Percentiles rank a stretch among this genome's conserved stretches.
These are phyloP conservation scores for Podaxis rugospora DNA, from an alignment of 768 basidiomycete genomes.

Conservation along the genomic window DNA sequence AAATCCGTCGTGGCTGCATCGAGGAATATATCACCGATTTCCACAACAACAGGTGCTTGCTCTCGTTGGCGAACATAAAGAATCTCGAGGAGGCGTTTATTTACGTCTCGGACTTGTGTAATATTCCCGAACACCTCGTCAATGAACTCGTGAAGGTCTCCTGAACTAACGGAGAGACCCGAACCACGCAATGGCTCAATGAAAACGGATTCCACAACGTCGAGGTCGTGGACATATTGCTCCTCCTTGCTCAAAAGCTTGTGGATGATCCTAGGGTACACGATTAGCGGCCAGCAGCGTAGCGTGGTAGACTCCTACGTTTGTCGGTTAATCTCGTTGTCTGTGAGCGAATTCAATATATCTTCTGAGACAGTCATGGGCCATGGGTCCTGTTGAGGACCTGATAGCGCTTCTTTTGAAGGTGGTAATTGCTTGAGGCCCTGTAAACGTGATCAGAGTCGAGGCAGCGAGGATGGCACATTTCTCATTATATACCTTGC, in stretches of 20 bases:
- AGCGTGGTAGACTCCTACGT: conserved; percentile 34
- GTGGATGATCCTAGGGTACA: conserved; percentile 59
- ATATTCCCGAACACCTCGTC: conserved; percentile 89
- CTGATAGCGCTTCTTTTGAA: conserved; percentile 29
- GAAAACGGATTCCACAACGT: conserved; percentile 71
- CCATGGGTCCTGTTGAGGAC: conserved; percentile 47
- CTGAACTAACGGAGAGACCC: conserved; percentile 38
- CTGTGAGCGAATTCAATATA: conserved; percentile 47
- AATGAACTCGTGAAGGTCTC: conserved; percentile 77
- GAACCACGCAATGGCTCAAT: conserved; percentile 43
- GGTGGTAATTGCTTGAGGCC: conserved; percentile 22
- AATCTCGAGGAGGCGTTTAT: conserved; percentile 73
- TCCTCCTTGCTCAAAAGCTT: conserved; percentile 89
- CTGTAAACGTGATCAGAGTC: conserved; percentile 12
- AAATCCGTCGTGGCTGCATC: conserved; percentile 80
- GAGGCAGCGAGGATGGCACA: not conserved
- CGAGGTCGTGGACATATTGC: conserved; percentile 85
- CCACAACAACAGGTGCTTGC: conserved; percentile 75
- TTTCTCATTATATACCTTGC: conserved; percentile 44
- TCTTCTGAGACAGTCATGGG: conserved; percentile 39
- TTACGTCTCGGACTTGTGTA: conserved; percentile 76
- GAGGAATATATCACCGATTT: conserved; percentile 86
- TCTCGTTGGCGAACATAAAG: conserved; percentile 85
- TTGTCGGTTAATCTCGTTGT: conserved; percentile 81
- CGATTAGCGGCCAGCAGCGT: not conserved